Evolutionary conservation across 805 yeast genomes (phyloP), one percentile per base, ranked within the genome.

Genomic region (Yamadazyma insecticola): DNA sequence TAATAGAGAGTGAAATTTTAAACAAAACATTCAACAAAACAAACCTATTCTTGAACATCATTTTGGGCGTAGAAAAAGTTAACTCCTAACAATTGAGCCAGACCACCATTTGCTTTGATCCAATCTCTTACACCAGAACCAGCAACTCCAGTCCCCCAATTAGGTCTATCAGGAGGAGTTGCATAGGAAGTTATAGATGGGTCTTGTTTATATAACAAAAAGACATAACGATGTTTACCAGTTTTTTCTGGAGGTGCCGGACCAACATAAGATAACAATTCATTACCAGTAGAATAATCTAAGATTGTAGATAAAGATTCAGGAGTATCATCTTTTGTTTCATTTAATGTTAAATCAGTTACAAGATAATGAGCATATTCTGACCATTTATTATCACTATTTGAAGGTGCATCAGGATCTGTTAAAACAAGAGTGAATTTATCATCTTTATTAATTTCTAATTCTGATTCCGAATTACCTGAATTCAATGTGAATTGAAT

Each of bases 401-500:
- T 72, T 3, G 88, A 74, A 10, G 97, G 97, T 6, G 96, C 96
- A 63, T 88, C 96, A 1, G 97, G 97, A 56, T 88, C 96, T 6
- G 96, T 89, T 43, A 88, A 45, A 3, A 84, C 83, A 43, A 89
- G 60, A 8, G 92, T 76, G 60, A 82, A 88, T 30, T 70, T 58
- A 42, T 77, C 81, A 16, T 67, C 55, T 15, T 55, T 44, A 11
- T 60, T 48, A 22, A 71, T 59, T 40, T 63, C 67, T 41, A 67
- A 45, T 21, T 65, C 67, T 13, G 56, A 51, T 25, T 70, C 68
- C 7, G 24, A 19, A 22, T 63, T 60, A 12, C 70, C 63, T 22
- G 70, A 60, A 42, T 70, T 67, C 40, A 78, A 62, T 11, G 88
- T 75, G 57, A 83, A 77, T 41, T 80, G 81, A 35, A 88, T 65